phyloP scores from a whole-genome alignment of 257 asterid species.

The Agastache rugosa region DNA sequence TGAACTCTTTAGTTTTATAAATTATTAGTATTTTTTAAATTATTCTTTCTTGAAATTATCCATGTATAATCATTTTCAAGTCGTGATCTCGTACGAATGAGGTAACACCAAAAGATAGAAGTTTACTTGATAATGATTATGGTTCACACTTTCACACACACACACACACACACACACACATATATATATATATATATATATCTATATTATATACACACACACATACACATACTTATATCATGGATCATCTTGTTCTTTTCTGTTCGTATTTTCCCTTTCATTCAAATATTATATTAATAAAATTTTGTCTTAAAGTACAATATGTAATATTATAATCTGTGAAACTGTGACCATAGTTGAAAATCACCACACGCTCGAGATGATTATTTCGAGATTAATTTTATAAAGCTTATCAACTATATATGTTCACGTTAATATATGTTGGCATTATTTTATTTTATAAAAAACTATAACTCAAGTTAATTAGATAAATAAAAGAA shows the following conservation, averaged over 20 bases:
- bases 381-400: neutral
- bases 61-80: slow-evolving; percentile 7
- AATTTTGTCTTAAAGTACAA: neutral
- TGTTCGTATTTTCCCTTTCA: neutral
- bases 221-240: neutral
- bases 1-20: too few relatives aligned
- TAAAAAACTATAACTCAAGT: neutral
- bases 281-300: neutral
- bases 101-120: slow-evolving; percentile 35
- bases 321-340: neutral
- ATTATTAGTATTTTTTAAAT: too few relatives aligned
- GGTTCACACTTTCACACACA: neutral
- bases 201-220: too few relatives aligned
- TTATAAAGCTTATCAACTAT: neutral
- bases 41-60: neutral
- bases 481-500: neutral
- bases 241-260: slow-evolving; percentile 30
- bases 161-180: neutral
- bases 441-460: neutral
- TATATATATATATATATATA: too few relatives aligned
- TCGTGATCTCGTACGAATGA: slow-evolving; percentile 21
- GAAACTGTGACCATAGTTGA: neutral
- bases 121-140: slow-evolving; percentile 29
- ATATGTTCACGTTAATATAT: neutral
- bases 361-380: slow-evolving; percentile 4